Conservation (phyloP, 306 rosid species). For the Cucurbita maxima region DNA sequence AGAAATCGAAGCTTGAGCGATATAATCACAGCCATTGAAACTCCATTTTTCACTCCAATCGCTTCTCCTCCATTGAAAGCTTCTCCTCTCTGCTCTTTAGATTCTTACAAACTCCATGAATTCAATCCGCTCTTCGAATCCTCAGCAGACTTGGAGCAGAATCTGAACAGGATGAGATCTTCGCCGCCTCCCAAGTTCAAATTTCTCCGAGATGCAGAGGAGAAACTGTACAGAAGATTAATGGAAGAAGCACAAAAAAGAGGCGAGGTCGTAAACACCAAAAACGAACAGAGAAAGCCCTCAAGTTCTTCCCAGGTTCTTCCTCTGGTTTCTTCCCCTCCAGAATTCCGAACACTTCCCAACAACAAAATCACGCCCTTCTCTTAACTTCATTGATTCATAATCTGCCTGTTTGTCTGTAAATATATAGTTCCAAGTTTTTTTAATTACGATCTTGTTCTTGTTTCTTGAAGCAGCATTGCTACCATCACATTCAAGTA, state of each 20-base stretch:
- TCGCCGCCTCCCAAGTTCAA: conserved; percentile 83
- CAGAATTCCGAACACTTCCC: conserved; percentile 21
- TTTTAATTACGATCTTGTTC: background rate
- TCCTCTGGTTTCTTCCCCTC: conserved; percentile 57
- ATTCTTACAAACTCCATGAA: conserved; percentile 42
- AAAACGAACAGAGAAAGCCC: conserved; percentile 27
- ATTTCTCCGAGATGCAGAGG: conserved; percentile 86
- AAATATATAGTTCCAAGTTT: background rate
- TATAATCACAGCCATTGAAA: conserved; percentile 26
- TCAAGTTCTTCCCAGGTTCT: conserved; percentile 65
- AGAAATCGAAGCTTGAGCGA: conserved; percentile 64
- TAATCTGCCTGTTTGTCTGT: background rate
- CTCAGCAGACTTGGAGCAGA: conserved; percentile 24
- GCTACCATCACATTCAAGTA: background rate
- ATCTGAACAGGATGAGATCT: conserved; percentile 36
- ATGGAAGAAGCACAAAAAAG: conserved; percentile 50
- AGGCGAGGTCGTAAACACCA: background rate
- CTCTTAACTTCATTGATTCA: background rate
- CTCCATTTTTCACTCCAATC: conserved; percentile 33
- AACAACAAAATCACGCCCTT: conserved; percentile 14
- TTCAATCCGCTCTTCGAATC: conserved; percentile 73
- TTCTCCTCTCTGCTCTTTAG: conserved; percentile 28
- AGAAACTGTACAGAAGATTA: conserved; percentile 40
- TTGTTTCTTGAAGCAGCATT: background rate
- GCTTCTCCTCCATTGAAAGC: conserved; percentile 40